These are phyloP conservation scores for Eucalyptus grandis DNA, from an alignment of 345 rosid species.

Conservation along the genomic window DNA sequence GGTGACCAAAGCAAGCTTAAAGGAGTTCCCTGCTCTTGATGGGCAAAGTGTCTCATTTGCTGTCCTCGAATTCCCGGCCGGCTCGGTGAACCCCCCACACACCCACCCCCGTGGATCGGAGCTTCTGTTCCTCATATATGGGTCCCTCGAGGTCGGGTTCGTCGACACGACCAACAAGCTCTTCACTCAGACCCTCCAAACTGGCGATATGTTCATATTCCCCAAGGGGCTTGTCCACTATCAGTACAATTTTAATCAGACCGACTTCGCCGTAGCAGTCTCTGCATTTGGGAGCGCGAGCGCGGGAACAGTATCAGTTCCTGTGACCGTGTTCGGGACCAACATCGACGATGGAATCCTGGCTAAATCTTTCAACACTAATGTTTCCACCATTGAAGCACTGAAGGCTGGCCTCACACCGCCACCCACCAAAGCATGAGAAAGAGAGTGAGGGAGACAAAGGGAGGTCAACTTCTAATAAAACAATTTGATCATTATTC, in stretches of 20 bases:
- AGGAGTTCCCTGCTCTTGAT: constrained; percentile 4
- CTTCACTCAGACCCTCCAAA: neutral
- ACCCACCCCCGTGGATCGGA: constrained; percentile 8
- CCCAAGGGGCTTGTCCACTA: constrained; percentile 10
- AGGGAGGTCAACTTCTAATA: neutral
- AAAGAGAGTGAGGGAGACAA: no score
- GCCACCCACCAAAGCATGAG: neutral
- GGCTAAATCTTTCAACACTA: constrained; percentile 14
- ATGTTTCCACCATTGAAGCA: neutral
- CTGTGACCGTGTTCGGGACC: neutral
- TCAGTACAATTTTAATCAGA: neutral
- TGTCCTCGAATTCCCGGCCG: neutral
- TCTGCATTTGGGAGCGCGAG: constrained; percentile 11
- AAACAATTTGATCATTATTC: neutral
- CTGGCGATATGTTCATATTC: constrained; percentile 6
- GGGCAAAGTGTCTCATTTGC: constrained; percentile 11
- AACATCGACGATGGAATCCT: constrained; percentile 2
- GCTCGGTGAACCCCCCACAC: constrained; percentile 4
- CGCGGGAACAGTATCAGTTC: constrained; percentile 10
- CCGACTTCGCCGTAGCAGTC: neutral
- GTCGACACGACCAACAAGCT: constrained; percentile 11
- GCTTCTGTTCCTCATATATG: neutral
- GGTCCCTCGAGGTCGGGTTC: constrained; percentile 6
- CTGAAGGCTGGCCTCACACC: neutral
- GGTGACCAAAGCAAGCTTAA: neutral